phyloP scores from a whole-genome alignment of 176 grass and related monocot genomes.

The Eleusine coracana region DNA sequence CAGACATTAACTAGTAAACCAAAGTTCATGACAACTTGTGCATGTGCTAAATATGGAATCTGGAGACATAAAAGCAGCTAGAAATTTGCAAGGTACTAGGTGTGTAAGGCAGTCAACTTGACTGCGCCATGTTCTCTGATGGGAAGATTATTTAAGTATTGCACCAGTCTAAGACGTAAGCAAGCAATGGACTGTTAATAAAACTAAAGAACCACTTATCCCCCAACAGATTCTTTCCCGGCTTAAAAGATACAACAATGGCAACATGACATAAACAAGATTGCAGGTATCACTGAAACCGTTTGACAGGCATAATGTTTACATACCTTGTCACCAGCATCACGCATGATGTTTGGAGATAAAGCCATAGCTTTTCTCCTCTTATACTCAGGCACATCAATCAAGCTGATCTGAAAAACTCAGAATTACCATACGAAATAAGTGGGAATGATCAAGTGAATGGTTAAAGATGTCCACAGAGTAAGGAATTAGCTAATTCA shows the following conservation, averaged over 20 bases:
- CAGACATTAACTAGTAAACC: conserved; percentile 11
- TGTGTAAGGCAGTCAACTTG: neutral
- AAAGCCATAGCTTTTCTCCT: conserved; percentile 76
- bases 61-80: neutral
- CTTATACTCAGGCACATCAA: conserved; percentile 76
- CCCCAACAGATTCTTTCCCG: neutral
- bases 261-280: neutral
- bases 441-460: conserved; percentile 9
- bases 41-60: conserved; percentile 4
- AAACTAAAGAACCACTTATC: neutral
- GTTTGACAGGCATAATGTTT: neutral
- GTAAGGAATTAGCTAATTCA: neutral
- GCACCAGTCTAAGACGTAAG: neutral
- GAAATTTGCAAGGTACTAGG: neutral
- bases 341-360: conserved; percentile 89
- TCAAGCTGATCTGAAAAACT: conserved; percentile 84
- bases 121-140: neutral
- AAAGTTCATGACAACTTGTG: neutral
- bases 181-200: neutral
- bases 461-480: neutral
- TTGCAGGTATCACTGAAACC: conserved; percentile 1
- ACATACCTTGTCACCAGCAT: conserved; percentile 80
- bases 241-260: neutral
- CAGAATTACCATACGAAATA: conserved; percentile 15
- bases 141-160: neutral